Evolutionary conservation across 257 asterid species (phyloP).

Genomic region (Eustoma russellianum): DNA sequence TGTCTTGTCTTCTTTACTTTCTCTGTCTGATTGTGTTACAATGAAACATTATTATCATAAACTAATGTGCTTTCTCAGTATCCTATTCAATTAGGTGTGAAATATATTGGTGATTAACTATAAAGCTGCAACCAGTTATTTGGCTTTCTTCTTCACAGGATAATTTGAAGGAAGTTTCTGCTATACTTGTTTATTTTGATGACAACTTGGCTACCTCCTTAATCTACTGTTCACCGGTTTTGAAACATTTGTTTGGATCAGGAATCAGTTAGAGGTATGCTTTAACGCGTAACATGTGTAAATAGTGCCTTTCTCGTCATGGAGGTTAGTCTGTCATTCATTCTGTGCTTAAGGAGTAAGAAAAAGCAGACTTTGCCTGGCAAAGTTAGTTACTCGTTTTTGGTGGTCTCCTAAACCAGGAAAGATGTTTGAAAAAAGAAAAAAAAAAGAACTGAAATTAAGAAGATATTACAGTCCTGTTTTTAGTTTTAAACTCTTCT

Average conservation of each 20-base stretch:
- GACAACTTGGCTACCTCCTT: constrained; percentile 72
- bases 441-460: neutral
- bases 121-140: constrained; percentile 45
- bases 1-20: too few species aligned
- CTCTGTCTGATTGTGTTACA: too few species aligned
- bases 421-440: neutral
- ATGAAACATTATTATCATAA: too few species aligned
- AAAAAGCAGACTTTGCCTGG: constrained; percentile 1
- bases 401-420: neutral
- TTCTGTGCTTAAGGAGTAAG: constrained; percentile 32
- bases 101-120: constrained; percentile 37
- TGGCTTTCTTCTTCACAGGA: constrained; percentile 75
- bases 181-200: constrained; percentile 62
- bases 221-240: constrained; percentile 78
- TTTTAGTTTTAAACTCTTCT: neutral
- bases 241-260: constrained; percentile 86
- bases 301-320: constrained; percentile 62
- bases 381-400: neutral
- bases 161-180: constrained; percentile 80
- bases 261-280: constrained; percentile 97
- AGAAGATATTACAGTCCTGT: too few species aligned
- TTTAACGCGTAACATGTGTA: constrained; percentile 64
- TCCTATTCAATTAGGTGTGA: constrained; percentile 16
- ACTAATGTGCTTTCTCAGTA: constrained; percentile 23
- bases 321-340: constrained; percentile 83